Percentiles rank a stretch among this genome's conserved stretches.
These are phyloP conservation scores for Vanderwaltozyma tropicalis DNA, from an alignment of 805 yeast species.

Conservation along the genomic window DNA sequence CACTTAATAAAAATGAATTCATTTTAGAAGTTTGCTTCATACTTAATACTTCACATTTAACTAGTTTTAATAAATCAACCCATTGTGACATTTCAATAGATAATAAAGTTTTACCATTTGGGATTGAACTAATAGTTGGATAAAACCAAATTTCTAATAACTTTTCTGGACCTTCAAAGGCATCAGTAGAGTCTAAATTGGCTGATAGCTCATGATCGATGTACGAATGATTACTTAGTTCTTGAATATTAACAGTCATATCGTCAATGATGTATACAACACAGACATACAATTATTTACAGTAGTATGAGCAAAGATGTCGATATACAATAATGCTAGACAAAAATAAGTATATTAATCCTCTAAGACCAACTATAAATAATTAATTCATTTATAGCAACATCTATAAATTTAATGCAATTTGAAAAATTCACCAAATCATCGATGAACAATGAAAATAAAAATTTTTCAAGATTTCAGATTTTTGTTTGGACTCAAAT, in stretches of 20 bases:
- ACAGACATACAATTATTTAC: neutral
- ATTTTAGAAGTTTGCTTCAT: slow-evolving; percentile 53
- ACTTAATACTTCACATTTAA: slow-evolving; percentile 81
- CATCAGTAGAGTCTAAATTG: slow-evolving; percentile 75
- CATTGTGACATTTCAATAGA: slow-evolving; percentile 56
- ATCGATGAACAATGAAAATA: neutral
- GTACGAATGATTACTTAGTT: slow-evolving; percentile 31
- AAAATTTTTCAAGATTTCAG: too few species aligned
- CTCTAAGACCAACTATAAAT: too few species aligned
- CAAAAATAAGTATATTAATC: too few species aligned
- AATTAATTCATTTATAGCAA: too few species aligned
- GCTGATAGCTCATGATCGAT: slow-evolving; percentile 75
- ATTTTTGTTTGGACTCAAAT: too few species aligned
- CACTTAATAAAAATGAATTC: slow-evolving; percentile 82
- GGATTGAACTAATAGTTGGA: slow-evolving; percentile 33
- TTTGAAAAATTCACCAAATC: neutral
- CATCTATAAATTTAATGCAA: too few species aligned
- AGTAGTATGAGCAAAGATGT: neutral
- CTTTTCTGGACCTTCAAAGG: slow-evolving; percentile 97
- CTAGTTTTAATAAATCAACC: slow-evolving; percentile 66
- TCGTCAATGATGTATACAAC: neutral
- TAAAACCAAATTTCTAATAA: slow-evolving; percentile 84
- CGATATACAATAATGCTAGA: too few species aligned
- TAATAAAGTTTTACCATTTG: slow-evolving; percentile 14
- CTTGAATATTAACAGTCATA: slow-evolving; percentile 3